Conservation (phyloP, 2,329 filamentous ascomycete genomes). For the Coniella vitis region DNA sequence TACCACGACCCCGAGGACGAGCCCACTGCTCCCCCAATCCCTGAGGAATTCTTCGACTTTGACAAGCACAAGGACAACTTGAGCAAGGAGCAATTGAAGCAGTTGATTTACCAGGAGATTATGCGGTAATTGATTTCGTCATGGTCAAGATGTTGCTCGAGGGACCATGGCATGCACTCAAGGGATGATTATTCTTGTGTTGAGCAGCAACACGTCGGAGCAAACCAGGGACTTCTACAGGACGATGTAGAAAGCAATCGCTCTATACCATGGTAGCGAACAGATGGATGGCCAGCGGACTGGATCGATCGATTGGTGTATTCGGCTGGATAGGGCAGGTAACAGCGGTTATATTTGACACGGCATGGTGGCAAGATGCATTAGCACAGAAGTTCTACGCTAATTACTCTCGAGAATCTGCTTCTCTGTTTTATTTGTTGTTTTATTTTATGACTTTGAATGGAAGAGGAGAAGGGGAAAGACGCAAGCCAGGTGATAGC, state of each 20-base stretch:
- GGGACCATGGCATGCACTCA: neutral
- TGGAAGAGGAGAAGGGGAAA: too few species aligned
- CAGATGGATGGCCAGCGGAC: neutral
- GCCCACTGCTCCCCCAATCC: constrained; percentile 91
- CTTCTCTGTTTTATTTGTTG: too few species aligned
- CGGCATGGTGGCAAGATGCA: too few species aligned
- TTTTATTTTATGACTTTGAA: too few species aligned
- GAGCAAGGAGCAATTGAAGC: constrained; percentile 96
- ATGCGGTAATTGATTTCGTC: constrained; percentile 46
- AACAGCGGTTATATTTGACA: neutral
- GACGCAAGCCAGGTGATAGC: too few species aligned
- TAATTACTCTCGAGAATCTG: too few species aligned
- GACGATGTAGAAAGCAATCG: neutral
- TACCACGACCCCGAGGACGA: constrained; percentile 99
- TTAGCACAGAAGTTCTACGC: too few species aligned
- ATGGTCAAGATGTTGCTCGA: too few species aligned
- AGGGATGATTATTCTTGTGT: neutral
- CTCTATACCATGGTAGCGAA: constrained; percentile 1
- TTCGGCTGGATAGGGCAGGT: neutral
- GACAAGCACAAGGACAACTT: constrained; percentile 99
- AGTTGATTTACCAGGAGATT: constrained; percentile 96
- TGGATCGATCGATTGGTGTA: neutral
- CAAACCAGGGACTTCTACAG: too few species aligned
- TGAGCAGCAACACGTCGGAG: neutral
- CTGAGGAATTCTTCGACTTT: constrained; percentile 99